Conservation (phyloP, 352 stramenopile species). For the Elongisporangium prolatum region DNA sequence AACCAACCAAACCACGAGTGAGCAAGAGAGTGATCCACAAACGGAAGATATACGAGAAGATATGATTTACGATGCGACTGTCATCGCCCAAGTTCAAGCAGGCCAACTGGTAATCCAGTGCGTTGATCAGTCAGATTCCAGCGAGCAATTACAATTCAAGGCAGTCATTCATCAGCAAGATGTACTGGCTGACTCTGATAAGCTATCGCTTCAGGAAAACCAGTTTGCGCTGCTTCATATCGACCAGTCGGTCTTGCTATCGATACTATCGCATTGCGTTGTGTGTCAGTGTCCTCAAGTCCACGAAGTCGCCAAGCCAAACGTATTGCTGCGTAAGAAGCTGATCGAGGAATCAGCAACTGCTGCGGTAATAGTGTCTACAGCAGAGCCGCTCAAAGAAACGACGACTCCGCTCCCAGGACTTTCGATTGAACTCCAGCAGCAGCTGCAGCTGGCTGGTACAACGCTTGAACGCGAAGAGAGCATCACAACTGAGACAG, state of each 20-base stretch:
- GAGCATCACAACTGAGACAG: neutral
- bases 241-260: neutral
- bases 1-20: neutral
- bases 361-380: neutral
- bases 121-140: neutral
- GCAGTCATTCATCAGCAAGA: neutral
- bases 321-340: neutral
- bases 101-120: neutral
- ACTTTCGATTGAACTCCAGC: constrained; percentile 14
- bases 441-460: constrained; percentile 10
- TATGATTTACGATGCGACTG: neutral
- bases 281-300: neutral
- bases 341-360: neutral
- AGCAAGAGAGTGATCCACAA: neutral
- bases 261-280: neutral
- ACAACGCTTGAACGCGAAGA: constrained; percentile 2
- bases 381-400: neutral
- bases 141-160: neutral
- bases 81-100: neutral
- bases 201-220: neutral
- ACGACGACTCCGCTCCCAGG: constrained; percentile 12
- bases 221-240: neutral
- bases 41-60: neutral
- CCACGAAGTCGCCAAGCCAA: neutral
- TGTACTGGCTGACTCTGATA: neutral